Percentiles rank a stretch among this genome's conserved stretches.
Evolutionary conservation across 83 land plant genomes (phyloP).

Genomic region (Thuja plicata): DNA sequence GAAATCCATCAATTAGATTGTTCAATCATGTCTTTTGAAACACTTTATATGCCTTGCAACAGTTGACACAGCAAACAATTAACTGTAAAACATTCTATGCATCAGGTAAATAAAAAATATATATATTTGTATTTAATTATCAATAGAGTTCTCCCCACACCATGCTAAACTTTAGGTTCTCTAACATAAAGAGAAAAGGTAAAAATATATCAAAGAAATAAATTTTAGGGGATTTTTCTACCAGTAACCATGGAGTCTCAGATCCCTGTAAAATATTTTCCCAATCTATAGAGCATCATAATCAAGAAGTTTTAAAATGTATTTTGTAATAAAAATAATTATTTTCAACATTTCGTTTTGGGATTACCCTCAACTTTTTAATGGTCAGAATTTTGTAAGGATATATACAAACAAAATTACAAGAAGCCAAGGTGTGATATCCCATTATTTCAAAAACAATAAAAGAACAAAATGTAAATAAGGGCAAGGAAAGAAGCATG

Average conservation of each 20-base stretch:
- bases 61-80: neutral
- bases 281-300: neutral
- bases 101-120: neutral
- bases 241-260: neutral
- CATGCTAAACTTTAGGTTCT: neutral
- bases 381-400: neutral
- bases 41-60: neutral
- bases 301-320: neutral
- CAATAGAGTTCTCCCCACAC: neutral
- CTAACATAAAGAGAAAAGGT: neutral
- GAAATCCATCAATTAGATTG: neutral
- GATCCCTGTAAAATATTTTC: neutral
- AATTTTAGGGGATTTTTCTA: neutral
- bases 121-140: neutral
- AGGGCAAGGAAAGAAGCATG: too few relatives aligned
- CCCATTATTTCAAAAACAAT: too few relatives aligned
- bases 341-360: neutral
- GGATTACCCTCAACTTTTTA: neutral
- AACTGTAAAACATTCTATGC: neutral
- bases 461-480: too few relatives aligned
- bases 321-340: neutral
- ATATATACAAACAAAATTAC: neutral
- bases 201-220: neutral
- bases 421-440: neutral
- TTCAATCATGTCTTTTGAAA: neutral